phyloP scores from a whole-genome alignment of 306 rosid genomes.

The Datisca glomerata region DNA sequence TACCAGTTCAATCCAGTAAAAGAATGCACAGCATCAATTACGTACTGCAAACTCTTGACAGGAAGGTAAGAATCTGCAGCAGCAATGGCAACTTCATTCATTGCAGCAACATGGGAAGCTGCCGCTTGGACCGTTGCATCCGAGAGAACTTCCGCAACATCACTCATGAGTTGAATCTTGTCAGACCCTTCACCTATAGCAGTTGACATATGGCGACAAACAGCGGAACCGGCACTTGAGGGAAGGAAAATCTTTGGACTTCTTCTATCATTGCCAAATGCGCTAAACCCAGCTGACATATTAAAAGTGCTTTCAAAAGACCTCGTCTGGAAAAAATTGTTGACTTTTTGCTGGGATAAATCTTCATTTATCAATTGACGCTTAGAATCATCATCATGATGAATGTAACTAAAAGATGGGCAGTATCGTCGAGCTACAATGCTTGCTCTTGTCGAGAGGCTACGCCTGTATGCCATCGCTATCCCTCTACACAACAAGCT shows the following conservation, averaged over 20 bases:
- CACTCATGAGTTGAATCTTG: constrained; percentile 32
- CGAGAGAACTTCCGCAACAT: constrained; percentile 48
- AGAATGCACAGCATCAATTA: constrained; percentile 60
- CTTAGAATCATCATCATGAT: constrained; percentile 32
- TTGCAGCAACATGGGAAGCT: constrained; percentile 40
- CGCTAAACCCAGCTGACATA: constrained; percentile 22
- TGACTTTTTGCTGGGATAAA: constrained; percentile 21
- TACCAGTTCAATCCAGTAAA: constrained; percentile 72
- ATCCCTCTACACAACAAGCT: too few relatives aligned
- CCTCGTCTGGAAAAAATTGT: constrained; percentile 32
- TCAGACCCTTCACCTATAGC: constrained; percentile 37
- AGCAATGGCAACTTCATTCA: constrained; percentile 70
- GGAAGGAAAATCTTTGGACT: constrained; percentile 17
- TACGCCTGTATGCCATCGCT: constrained; percentile 73
- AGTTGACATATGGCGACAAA: constrained; percentile 67
- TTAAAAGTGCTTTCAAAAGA: constrained; percentile 31
- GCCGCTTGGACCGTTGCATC: constrained; percentile 38
- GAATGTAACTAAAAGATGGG: constrained; percentile 42
- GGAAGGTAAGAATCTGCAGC: constrained; percentile 81
- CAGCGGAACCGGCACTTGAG: constrained; percentile 28
- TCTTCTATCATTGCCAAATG: constrained; percentile 17
- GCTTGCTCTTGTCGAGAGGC: constrained; percentile 44
- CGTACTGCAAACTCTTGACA: constrained; percentile 58
- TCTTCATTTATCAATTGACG: constrained; percentile 17
- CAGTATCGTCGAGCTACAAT: constrained; percentile 39